Evolutionary conservation across 805 yeast genomes (phyloP).

Genomic region (Ogataea siamensis): DNA sequence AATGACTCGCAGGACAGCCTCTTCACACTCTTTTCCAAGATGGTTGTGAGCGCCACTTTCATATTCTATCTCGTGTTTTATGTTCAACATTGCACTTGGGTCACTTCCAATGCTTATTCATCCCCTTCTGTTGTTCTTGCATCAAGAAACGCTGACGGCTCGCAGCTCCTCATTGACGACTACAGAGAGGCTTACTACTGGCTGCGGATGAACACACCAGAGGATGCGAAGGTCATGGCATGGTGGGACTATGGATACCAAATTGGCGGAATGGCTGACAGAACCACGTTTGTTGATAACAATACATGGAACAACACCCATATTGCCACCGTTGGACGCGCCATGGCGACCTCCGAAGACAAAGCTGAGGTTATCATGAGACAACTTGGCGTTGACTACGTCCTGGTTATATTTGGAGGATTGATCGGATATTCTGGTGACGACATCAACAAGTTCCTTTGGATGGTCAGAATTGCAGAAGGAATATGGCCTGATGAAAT

Average conservation of each 20-base stretch:
- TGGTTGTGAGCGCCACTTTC: conserved; percentile 65
- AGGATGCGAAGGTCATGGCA: conserved; percentile 93
- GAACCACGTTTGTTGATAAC: conserved; percentile 97
- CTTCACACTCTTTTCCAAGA: conserved; percentile 50
- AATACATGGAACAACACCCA: conserved; percentile 99
- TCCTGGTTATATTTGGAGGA: conserved; percentile 92
- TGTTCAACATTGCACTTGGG: conserved; percentile 96
- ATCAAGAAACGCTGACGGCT: conserved; percentile 80
- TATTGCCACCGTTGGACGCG: conserved; percentile 98
- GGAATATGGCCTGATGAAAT: conserved; percentile 99
- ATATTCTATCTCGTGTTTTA: conserved; percentile 72
- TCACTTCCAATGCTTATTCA: conserved; percentile 90
- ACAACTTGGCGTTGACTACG: conserved; percentile 93
- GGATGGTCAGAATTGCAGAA: conserved; percentile 99
- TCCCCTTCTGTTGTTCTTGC: conserved; percentile 97
- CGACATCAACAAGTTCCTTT: conserved; percentile 91
- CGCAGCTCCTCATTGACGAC: conserved; percentile 84
- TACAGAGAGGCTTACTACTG: conserved; percentile 98
- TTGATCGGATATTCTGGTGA: conserved; percentile 91
- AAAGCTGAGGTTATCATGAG: conserved; percentile 83
- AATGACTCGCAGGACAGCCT: conserved; percentile 12
- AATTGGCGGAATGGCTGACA: conserved; percentile 99
- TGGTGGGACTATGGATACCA: conserved; percentile 99
- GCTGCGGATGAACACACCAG: conserved; percentile 96
- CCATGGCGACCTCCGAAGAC: conserved; percentile 89